Conservation (phyloP, 495 filamentous ascomycete genomes). For the Trichoderma orchidacearum region DNA sequence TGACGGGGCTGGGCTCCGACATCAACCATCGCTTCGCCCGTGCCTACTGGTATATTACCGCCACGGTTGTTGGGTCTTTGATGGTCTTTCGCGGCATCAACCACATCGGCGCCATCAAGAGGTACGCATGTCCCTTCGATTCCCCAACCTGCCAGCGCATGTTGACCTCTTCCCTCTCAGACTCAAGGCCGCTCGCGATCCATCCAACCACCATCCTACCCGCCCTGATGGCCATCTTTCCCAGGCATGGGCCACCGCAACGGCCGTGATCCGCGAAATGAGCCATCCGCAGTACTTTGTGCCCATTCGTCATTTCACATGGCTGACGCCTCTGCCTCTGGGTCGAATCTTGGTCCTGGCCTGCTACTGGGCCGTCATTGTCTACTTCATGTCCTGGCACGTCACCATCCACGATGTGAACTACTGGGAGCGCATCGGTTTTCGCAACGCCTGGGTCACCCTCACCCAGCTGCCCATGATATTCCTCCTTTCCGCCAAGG, state of each 20-base stretch:
- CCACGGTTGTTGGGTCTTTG: slow-evolving; percentile 22
- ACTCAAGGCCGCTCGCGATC: slow-evolving; percentile 10
- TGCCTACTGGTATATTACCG: slow-evolving; percentile 38
- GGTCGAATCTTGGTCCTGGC: slow-evolving; percentile 40
- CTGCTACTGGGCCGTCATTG: slow-evolving; percentile 41
- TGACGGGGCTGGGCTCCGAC: slow-evolving; percentile 14
- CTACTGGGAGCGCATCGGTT: slow-evolving; percentile 59
- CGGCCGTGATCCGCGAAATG: slow-evolving; percentile 53
- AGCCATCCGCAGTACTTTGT: slow-evolving; percentile 49
- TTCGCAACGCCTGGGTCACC: slow-evolving; percentile 62
- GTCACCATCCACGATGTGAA: slow-evolving; percentile 26
- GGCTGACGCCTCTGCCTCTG: slow-evolving; percentile 41
- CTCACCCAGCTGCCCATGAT: slow-evolving; percentile 73
- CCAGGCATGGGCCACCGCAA: slow-evolving; percentile 48
- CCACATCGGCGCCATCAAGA: slow-evolving; percentile 14
- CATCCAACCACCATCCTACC: slow-evolving; percentile 40
- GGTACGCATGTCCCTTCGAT: slow-evolving; percentile 11
- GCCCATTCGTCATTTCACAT: slow-evolving; percentile 28
- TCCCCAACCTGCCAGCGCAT: not conserved
- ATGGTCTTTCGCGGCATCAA: slow-evolving; percentile 23
- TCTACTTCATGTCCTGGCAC: slow-evolving; percentile 40
- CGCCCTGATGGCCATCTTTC: slow-evolving; percentile 42
- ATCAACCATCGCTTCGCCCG: slow-evolving; percentile 28
- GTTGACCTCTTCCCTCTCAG: not conserved
- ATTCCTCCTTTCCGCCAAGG: slow-evolving; percentile 67